These are phyloP conservation scores for Botrytis hyacinthi DNA, from an alignment of 2,329 filamentous ascomycete genomes.

Conservation along the genomic window DNA sequence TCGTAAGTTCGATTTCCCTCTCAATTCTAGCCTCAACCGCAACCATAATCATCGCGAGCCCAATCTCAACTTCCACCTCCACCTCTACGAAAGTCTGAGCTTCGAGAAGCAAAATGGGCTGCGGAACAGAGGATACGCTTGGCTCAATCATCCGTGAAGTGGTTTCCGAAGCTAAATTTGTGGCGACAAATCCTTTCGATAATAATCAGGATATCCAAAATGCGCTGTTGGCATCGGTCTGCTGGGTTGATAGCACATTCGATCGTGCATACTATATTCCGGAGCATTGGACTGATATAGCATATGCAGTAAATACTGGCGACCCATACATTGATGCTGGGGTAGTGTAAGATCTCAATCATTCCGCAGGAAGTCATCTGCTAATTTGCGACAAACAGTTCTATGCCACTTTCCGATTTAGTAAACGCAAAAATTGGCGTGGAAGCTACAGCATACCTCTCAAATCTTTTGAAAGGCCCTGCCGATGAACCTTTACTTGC, in stretches of 20 bases:
- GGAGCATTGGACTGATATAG: not conserved
- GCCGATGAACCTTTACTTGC: slow-evolving; percentile 84
- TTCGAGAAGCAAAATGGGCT: not conserved
- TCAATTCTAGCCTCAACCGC: not conserved
- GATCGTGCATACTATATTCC: not conserved
- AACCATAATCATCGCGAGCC: not conserved
- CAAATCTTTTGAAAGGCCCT: slow-evolving; percentile 68
- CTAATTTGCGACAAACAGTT: slow-evolving; percentile 23
- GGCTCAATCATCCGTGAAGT: not conserved
- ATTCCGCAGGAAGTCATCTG: not conserved
- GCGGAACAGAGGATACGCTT: no score
- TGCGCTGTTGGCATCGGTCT: not conserved
- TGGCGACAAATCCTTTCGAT: not conserved
- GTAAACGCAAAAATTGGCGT: slow-evolving; percentile 75
- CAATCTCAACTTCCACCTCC: not conserved
- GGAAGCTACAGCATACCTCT: slow-evolving; percentile 86
- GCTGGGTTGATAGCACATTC: not conserved
- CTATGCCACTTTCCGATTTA: slow-evolving; percentile 63
- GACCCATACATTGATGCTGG: slow-evolving; percentile 13
- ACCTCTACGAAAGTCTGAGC: not conserved
- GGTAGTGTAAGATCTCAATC: slow-evolving; percentile 1
- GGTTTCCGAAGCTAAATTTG: not conserved
- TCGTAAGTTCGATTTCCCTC: slow-evolving; percentile 11
- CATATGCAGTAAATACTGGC: slow-evolving; percentile 11
- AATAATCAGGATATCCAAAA: not conserved